Evolutionary conservation across 2,329 filamentous ascomycete species (phyloP), one percentile per base, ranked within the genome.

Genomic region (Diaporthe aspalathi): DNA sequence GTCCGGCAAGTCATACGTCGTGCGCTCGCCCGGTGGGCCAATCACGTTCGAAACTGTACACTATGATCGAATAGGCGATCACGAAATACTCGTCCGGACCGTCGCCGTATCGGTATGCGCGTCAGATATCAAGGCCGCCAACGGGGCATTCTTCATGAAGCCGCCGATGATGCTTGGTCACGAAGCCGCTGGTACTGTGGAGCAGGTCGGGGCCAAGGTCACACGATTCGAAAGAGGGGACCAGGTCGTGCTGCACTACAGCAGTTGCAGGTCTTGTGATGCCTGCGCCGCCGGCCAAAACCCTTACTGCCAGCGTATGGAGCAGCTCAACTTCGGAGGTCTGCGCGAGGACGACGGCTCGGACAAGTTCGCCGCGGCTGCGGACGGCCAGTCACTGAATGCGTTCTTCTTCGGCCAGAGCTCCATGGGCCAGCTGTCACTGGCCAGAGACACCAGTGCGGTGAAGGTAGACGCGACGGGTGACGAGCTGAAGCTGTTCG

Each of bases 131-230:
- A 69, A 69, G 17, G 71, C 71, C 20, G 67, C 67, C 17, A 53
- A 65, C 22, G 71, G 71, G 9, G 27, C 32, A 6, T 72, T 72
- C 47, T 67, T 70, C 47, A 69, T 70, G 52, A 20, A 56, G 9
- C 71, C 71, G 2, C 71, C 71, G 0, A 69, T 72, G 52, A 62
- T 72, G 35, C 62, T 75, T 1, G 73, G 74, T 2, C 73, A 74
- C 53, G 75, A 76, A 38, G 72, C 72, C 3, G 60, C 75, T 16
- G 75, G 75, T 27, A 56, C 70, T 24, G 74, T 76, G 32, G 68
- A 66, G 38, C 56, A 73, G 9, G 40, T 76, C 27, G 75, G 74
- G 7, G 47, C 71, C 9, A 57, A 57, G 40, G 74, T 76, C 17
- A 71, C 70, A 11, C 54, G 65, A 1, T 49, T 75, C 63, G 62